Evolutionary conservation across 306 rosid genomes (phyloP).

Genomic region (Vachellia collinsii): DNA sequence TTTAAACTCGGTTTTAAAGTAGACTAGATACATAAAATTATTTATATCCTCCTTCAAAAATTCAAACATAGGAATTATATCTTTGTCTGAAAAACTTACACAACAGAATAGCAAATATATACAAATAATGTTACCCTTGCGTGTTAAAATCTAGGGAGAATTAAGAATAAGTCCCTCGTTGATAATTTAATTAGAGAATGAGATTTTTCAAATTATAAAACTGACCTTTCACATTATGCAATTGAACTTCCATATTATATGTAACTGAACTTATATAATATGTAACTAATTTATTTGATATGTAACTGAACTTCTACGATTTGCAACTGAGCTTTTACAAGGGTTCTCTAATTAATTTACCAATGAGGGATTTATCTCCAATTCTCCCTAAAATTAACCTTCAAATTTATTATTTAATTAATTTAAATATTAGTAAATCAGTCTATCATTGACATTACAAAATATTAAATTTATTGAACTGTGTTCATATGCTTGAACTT

Average conservation of each 20-base stretch:
- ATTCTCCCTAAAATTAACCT: too few relatives aligned
- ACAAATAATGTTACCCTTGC: neutral
- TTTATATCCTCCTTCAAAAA: neutral
- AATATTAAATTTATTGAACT: neutral
- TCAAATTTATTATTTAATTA: neutral
- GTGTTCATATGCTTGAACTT: neutral
- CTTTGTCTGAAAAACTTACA: neutral
- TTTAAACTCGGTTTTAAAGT: neutral
- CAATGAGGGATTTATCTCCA: too few relatives aligned
- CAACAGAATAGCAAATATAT: neutral
- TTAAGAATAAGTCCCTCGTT: too few relatives aligned
- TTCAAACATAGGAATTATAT: neutral
- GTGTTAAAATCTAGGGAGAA: neutral
- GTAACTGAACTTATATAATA: too few relatives aligned
- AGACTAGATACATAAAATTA: neutral
- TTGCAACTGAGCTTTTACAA: too few relatives aligned
- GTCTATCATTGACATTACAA: neutral
- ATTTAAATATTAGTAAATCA: neutral
- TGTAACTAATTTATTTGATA: too few relatives aligned
- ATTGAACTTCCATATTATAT: too few relatives aligned
- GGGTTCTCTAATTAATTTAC: too few relatives aligned
- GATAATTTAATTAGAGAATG: too few relatives aligned
- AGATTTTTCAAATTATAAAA: too few relatives aligned
- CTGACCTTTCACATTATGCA: too few relatives aligned
- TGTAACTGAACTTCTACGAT: too few relatives aligned